Conservation (phyloP, 495 filamentous ascomycete species). For the Glonium stellatum region DNA sequence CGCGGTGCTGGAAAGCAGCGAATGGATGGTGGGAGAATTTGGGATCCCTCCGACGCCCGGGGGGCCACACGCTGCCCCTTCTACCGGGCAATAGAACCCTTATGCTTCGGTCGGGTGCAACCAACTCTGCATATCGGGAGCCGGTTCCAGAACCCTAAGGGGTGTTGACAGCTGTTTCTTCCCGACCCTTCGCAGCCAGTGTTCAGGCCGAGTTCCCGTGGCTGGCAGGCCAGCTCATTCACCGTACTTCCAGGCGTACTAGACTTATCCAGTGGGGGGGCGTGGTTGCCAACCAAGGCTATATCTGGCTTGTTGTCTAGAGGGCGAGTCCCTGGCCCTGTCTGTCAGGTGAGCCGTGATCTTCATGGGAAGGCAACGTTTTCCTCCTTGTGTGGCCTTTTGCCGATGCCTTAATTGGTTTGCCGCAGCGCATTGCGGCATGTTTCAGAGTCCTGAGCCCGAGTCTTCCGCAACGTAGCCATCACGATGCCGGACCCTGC, state of each 20-base stretch:
- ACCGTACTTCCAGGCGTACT: slow-evolving; percentile 16
- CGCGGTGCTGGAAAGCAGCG: not conserved
- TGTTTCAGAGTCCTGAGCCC: slow-evolving; percentile 16
- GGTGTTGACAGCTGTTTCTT: slow-evolving; percentile 1
- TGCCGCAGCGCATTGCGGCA: slow-evolving; percentile 15
- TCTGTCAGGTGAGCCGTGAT: slow-evolving; percentile 25
- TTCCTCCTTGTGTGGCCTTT: slow-evolving; percentile 15
- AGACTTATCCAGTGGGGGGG: slow-evolving; percentile 12
- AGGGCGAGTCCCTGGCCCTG: slow-evolving; percentile 13
- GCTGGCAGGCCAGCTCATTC: slow-evolving; percentile 25
- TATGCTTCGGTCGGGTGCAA: not conserved
- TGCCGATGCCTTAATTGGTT: slow-evolving; percentile 22
- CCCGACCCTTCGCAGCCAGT: not conserved
- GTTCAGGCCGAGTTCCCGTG: slow-evolving; percentile 1
- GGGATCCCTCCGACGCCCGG: not conserved
- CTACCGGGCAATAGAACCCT: not conserved
- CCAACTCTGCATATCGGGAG: not conserved
- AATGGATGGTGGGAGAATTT: not conserved
- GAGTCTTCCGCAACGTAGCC: not conserved
- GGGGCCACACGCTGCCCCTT: not conserved
- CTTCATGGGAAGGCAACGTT: slow-evolving; percentile 15
- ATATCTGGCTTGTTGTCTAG: slow-evolving; percentile 12
- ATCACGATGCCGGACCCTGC: not conserved
- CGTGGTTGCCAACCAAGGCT: slow-evolving; percentile 10
- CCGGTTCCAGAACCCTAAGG: not conserved